Conservation (phyloP, 768 basidiomycete species). For the Pleurotus salmoneostramineus region DNA sequence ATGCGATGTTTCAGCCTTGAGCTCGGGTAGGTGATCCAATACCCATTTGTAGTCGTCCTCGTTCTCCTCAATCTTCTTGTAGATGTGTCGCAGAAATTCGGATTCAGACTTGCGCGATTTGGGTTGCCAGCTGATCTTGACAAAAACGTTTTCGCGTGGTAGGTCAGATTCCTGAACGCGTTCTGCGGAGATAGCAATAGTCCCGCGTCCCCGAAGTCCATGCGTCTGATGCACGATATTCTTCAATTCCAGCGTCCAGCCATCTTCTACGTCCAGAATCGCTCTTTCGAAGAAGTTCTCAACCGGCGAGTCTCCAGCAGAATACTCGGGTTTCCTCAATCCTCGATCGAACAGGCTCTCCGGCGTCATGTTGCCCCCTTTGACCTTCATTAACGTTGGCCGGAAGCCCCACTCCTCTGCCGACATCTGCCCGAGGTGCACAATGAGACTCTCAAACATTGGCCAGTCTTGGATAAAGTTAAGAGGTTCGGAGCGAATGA, state of each 20-base stretch:
- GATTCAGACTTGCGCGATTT: background rate
- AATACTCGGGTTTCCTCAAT: too few relatives aligned
- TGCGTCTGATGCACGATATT: background rate
- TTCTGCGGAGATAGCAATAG: background rate
- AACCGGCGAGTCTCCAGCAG: background rate
- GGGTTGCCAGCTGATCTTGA: conserved; percentile 3
- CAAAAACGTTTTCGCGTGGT: background rate
- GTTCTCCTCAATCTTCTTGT: background rate
- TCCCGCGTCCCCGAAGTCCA: background rate
- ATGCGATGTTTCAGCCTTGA: background rate
- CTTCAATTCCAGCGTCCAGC: background rate
- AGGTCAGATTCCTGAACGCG: too few relatives aligned
- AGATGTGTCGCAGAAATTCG: background rate
- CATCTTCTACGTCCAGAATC: background rate
- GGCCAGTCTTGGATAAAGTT: conserved; percentile 6
- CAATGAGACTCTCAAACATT: background rate
- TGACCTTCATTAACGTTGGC: background rate
- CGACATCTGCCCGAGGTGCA: background rate
- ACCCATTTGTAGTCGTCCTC: background rate
- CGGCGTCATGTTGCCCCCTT: too few relatives aligned
- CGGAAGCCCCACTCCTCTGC: background rate
- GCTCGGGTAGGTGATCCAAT: background rate
- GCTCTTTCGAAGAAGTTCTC: background rate
- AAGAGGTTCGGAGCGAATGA: conserved; percentile 13
- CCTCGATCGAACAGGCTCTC: too few relatives aligned